Percentiles rank a stretch among this genome's conserved stretches.
These are phyloP conservation scores for Globisporangium echinulatum DNA, from an alignment of 352 stramenopile genomes.

Conservation along the genomic window DNA sequence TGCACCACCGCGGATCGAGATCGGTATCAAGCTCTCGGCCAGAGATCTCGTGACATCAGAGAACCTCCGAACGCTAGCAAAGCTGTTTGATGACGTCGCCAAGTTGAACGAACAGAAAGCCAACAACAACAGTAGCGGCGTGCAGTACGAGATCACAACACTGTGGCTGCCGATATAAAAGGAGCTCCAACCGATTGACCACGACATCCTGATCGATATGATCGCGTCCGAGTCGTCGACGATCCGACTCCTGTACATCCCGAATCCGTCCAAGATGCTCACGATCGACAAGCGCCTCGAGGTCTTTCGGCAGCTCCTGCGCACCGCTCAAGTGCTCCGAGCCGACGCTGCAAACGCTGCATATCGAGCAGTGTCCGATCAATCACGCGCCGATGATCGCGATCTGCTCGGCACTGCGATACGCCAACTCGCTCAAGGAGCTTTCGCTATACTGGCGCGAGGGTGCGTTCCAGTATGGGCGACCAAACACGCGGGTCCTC, in stretches of 20 bases:
- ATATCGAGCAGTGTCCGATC: conserved; percentile 16
- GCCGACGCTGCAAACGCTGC: conserved; percentile 19
- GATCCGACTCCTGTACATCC: neutral
- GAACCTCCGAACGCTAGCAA: neutral
- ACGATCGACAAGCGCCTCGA: neutral
- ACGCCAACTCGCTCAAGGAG: conserved; percentile 13
- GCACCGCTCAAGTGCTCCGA: neutral
- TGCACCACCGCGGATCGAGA: neutral
- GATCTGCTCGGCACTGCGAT: conserved; percentile 26
- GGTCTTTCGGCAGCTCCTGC: conserved; percentile 2
- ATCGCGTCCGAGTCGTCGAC: conserved; percentile 4
- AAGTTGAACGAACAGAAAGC: neutral
- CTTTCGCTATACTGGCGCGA: conserved; percentile 10
- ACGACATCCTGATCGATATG: conserved; percentile 3
- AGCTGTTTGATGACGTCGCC: conserved; percentile 1
- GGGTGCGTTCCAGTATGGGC: neutral
- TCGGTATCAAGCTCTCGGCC: neutral
- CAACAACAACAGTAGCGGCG: neutral
- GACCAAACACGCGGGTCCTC: conserved; percentile 1
- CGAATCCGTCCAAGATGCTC: neutral
- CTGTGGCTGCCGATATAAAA: neutral
- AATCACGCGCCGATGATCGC: conserved; percentile 12
- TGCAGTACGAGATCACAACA: conserved; percentile 3
- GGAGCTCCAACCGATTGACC: neutral
- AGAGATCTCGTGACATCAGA: neutral